A percentile compares a stretch with the other conserved stretches of the same genome.
phyloP scores from a whole-genome alignment of 495 filamentous ascomycete genomes.

The Penicillium paxilli region DNA sequence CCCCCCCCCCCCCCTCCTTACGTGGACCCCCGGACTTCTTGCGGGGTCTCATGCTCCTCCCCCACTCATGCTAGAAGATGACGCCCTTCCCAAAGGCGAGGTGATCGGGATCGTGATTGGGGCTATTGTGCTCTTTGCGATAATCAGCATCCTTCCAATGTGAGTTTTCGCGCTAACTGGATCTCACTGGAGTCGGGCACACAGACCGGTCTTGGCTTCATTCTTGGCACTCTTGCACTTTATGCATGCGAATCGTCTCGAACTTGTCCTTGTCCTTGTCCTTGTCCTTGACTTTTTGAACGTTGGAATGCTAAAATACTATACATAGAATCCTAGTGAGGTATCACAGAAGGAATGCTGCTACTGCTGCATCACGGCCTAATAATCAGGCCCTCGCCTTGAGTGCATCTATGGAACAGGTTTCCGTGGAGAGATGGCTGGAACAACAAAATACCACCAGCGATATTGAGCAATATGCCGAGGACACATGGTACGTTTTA shows the following conservation, averaged over 20 bases:
- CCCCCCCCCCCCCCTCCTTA: not conserved
- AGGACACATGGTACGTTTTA: constrained; percentile 36
- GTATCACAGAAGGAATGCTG: constrained; percentile 19
- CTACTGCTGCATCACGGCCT: constrained; percentile 7
- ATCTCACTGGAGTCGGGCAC: constrained; percentile 4
- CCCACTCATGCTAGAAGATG: constrained; percentile 24
- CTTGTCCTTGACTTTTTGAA: too few relatives aligned
- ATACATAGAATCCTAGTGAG: constrained; percentile 29
- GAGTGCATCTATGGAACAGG: constrained; percentile 13
- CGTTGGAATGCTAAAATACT: constrained; percentile 15
- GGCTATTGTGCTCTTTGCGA: constrained; percentile 28
- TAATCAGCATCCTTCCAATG: constrained; percentile 37
- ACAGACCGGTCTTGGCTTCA: constrained; percentile 11
- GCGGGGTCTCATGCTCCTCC: constrained; percentile 7
- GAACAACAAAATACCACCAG: constrained; percentile 24
- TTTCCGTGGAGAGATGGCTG: constrained; percentile 31
- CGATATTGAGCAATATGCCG: constrained; percentile 20
- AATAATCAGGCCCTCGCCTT: constrained; percentile 12
- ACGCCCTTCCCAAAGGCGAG: constrained; percentile 24
- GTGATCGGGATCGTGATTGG: constrained; percentile 39
- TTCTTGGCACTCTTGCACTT: constrained; percentile 11
- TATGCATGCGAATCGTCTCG: constrained; percentile 19
- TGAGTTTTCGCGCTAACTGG: constrained; percentile 17
- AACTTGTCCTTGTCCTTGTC: too few relatives aligned
- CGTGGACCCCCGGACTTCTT: constrained; percentile 7